Evolutionary conservation across 1,139 yeast species (phyloP).

Genomic region (Magnusiomyces suaveolens): DNA sequence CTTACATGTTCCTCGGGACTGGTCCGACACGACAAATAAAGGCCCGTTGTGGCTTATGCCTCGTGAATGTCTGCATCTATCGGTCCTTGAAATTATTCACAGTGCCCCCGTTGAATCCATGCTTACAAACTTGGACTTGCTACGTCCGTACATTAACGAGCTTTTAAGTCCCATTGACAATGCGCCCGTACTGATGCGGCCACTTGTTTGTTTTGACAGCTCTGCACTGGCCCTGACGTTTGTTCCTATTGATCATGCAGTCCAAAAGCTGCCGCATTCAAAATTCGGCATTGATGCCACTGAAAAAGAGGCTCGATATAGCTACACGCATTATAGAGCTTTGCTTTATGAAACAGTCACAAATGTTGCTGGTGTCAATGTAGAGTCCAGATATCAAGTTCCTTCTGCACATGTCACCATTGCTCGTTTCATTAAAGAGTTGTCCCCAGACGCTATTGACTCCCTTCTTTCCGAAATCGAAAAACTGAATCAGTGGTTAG

Average conservation of each 20-base stretch:
- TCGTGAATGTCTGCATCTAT: conserved; percentile 20
- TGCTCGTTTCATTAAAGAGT: conserved; percentile 20
- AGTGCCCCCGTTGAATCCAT: conserved; percentile 15
- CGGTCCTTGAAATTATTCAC: conserved; percentile 22
- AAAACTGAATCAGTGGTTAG: conserved; percentile 15
- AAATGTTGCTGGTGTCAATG: conserved; percentile 14
- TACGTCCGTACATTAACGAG: conserved; percentile 9
- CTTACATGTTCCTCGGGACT: conserved; percentile 1
- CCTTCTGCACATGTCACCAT: conserved; percentile 26
- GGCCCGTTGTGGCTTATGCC: conserved; percentile 22
- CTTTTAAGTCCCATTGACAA: conserved; percentile 13
- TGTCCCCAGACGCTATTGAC: conserved; percentile 15
- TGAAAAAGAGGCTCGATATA: neutral
- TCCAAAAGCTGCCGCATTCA: neutral
- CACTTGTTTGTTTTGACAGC: conserved; percentile 20
- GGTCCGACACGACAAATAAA: neutral
- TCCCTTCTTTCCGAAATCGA: conserved; percentile 13
- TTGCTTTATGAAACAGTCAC: conserved; percentile 14
- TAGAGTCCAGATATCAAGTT: conserved; percentile 20
- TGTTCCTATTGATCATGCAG: neutral
- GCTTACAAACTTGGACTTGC: conserved; percentile 4
- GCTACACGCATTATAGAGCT: conserved; percentile 19
- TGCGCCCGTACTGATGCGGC: conserved; percentile 17
- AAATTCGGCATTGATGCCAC: neutral
- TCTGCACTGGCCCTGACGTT: conserved; percentile 21